These are phyloP conservation scores for Yamadazyma endophytica DNA, from an alignment of 805 yeast genomes.

Conservation along the genomic window DNA sequence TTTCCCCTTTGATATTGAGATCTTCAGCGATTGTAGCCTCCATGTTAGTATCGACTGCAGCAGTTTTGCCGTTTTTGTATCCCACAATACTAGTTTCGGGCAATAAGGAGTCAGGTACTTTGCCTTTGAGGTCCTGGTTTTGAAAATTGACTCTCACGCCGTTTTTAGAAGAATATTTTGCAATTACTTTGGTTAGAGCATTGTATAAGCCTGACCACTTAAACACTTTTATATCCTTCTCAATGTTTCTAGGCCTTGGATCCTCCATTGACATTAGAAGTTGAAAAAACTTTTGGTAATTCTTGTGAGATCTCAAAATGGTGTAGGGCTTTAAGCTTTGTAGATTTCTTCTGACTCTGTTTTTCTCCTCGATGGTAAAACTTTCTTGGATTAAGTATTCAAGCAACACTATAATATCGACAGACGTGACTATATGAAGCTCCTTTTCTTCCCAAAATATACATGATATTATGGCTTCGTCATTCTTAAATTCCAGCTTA, in stretches of 20 bases:
- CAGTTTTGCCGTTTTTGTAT: too few relatives aligned
- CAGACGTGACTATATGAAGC: constrained; percentile 56
- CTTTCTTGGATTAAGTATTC: constrained; percentile 53
- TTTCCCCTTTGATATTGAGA: background rate
- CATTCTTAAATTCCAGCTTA: constrained; percentile 30
- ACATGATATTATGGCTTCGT: constrained; percentile 51
- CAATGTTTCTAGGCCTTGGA: constrained; percentile 68
- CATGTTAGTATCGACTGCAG: background rate
- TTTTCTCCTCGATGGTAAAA: constrained; percentile 65
- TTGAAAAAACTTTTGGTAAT: constrained; percentile 26
- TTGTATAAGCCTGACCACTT: constrained; percentile 50
- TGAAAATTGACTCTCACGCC: constrained; percentile 1
- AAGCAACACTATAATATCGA: constrained; percentile 54
- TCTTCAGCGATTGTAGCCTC: background rate
- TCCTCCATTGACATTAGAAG: constrained; percentile 56
- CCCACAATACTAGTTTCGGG: too few relatives aligned
- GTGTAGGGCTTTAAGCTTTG: constrained; percentile 63
- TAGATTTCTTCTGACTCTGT: constrained; percentile 61
- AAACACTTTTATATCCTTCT: constrained; percentile 66
- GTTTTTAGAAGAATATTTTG: constrained; percentile 45
- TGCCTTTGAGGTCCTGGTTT: background rate
- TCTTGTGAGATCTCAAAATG: constrained; percentile 43
- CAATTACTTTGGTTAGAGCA: constrained; percentile 54
- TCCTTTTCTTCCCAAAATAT: constrained; percentile 50
- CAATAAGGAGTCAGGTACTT: too few relatives aligned